Evolutionary conservation across 179 eudicot species (phyloP), one percentile per base, ranked within the genome.

Genomic region (Patellifolia procumbens): DNA sequence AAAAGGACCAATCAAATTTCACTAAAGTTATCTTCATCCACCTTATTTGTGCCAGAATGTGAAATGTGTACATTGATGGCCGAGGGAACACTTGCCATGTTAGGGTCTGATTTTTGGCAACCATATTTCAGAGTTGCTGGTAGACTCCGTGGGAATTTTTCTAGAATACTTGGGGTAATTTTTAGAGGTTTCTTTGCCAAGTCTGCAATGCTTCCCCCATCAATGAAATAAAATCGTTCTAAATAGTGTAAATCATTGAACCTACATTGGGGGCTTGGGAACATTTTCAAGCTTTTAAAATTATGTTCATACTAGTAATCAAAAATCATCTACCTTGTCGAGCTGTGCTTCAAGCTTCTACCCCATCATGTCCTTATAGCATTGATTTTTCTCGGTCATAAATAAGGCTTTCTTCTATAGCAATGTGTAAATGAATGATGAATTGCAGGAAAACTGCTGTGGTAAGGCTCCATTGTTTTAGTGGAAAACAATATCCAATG

Each of bases 361-460:
- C 35, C 28, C 34, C 13, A 28, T 52, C 34, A 10, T 59, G n/a
- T 22, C 6, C 12, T 2, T 13, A 55, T 55, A 29, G n/a, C n/a
- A n/a, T n/a, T n/a, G n/a, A n/a, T n/a, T n/a, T 73, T 43, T 73
- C 52, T 34, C 28, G 46, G 24, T 39, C 67, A n/a, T 28, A 28
- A 7, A 71, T 5, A 7, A 28, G 42, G 2, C 32, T 45, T 31
- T 43, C 42, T 35, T 55, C 45, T 48, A 9, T 13, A 19, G 67
- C 49, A 70, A 32, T 37, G 5, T 29, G 52, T 31, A 17, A 19
- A 29, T n/a, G n/a, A n/a, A n/a, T n/a, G n/a, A 1, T 32, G 12
- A 56, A 31, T 28, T 62, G 7, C n/a, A 13, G 35, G 39, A 28
- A 43, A 22, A 49, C n/a, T 26, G 32, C 52, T 51, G 3, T 26